These are phyloP conservation scores for Cystobasidium onofrii DNA, from an alignment of 768 basidiomycete genomes.

Conservation along the genomic window DNA sequence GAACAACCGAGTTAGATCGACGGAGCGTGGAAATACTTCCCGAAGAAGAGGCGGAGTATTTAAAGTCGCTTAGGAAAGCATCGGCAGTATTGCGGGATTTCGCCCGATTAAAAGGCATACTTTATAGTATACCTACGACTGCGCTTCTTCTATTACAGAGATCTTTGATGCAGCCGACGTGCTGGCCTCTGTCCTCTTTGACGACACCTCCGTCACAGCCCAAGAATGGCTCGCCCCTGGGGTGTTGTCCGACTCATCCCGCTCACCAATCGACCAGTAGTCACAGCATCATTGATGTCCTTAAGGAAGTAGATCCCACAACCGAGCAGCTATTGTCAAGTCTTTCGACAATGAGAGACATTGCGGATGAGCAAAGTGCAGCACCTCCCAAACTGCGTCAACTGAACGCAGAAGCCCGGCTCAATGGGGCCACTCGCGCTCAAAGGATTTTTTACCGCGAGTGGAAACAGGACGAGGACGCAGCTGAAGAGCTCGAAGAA, in stretches of 20 bases:
- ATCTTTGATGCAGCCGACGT: not conserved
- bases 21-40: not conserved
- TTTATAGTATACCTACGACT: not conserved
- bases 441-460: not conserved
- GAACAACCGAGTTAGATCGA: not conserved
- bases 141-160: not conserved
- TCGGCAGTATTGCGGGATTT: constrained; percentile 54
- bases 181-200: not conserved
- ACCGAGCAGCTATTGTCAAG: not conserved
- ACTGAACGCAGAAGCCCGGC: not conserved
- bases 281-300: not conserved
- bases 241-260: not conserved
- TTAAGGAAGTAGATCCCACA: not conserved
- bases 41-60: not conserved
- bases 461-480: not conserved
- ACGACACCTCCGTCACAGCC: constrained; percentile 39
- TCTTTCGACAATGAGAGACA: not conserved
- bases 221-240: constrained; percentile 30
- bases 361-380: constrained; percentile 11
- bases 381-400: not conserved
- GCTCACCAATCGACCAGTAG: no score
- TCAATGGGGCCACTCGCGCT: not conserved
- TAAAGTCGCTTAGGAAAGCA: not conserved
- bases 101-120: constrained; percentile 57
- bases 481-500: constrained; percentile 14